phyloP scores from a whole-genome alignment of 2,329 filamentous ascomycete genomes.

The Escovopsis sp. region DNA sequence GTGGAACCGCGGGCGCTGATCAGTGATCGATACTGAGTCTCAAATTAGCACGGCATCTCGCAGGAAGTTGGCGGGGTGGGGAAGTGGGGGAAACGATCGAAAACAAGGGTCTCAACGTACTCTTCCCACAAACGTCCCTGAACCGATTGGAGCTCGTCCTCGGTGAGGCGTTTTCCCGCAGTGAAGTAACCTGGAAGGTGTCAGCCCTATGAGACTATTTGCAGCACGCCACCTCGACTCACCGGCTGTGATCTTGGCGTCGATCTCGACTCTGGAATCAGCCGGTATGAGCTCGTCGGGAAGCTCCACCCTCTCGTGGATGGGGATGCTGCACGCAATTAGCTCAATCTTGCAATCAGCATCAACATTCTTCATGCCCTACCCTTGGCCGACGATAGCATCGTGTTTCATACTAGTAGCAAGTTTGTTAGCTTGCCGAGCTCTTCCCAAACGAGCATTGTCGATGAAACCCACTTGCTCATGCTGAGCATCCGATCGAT shows the following conservation, averaged over 20 bases:
- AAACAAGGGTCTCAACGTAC: constrained; percentile 22
- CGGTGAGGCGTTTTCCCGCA: constrained; percentile 75
- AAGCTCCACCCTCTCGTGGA: constrained; percentile 78
- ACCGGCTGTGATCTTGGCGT: constrained; percentile 95
- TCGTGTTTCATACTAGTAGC: constrained; percentile 78
- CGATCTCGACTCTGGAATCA: constrained; percentile 94
- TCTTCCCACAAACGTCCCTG: constrained; percentile 87
- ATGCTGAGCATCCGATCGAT: constrained; percentile 98
- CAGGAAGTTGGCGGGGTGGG: background rate
- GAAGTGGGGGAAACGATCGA: background rate
- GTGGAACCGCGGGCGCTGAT: background rate
- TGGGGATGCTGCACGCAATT: constrained; percentile 48
- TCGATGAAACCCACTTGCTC: constrained; percentile 58
- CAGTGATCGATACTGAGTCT: constrained; percentile 26
- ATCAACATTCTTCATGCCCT: constrained; percentile 13
- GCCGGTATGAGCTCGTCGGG: constrained; percentile 88
- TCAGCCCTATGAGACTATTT: background rate
- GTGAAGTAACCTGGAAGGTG: constrained; percentile 54
- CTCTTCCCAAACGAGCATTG: background rate
- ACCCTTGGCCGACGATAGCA: constrained; percentile 72
- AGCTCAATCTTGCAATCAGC: constrained; percentile 1
- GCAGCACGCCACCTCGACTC: constrained; percentile 18
- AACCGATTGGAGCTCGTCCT: constrained; percentile 71
- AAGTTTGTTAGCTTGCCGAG: background rate
- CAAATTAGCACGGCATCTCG: constrained; percentile 9